Evolutionary conservation across 495 filamentous ascomycete species (phyloP).

Genomic region (Pseudomonodictys pantanalensis): DNA sequence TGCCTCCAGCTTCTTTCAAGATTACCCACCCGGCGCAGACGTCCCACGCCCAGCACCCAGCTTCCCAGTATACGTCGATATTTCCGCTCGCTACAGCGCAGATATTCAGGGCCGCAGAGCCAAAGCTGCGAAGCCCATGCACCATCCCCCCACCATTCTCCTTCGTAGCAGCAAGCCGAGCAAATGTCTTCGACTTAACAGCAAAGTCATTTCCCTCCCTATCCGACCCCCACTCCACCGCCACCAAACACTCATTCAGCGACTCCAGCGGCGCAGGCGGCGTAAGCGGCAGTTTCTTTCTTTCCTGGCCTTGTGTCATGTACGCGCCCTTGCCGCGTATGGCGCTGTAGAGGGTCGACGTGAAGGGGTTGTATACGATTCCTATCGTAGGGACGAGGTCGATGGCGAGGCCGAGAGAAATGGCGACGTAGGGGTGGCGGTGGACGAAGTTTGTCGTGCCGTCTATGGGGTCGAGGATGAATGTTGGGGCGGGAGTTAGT

Average conservation of each 20-base stretch:
- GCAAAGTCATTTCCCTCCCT: slow-evolving; percentile 72
- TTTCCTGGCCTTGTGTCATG: slow-evolving; percentile 50
- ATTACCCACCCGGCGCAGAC: slow-evolving; percentile 91
- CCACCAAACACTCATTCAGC: slow-evolving; percentile 62
- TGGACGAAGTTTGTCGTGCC: slow-evolving; percentile 90
- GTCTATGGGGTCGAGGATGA: slow-evolving; percentile 88
- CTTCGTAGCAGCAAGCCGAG: slow-evolving; percentile 56
- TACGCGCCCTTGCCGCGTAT: slow-evolving; percentile 68
- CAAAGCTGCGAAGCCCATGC: slow-evolving; percentile 69
- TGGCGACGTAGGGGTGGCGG: slow-evolving; percentile 72
- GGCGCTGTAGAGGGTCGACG: slow-evolving; percentile 63
- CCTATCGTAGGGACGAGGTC: slow-evolving; percentile 64
- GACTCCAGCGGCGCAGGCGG: slow-evolving; percentile 53
- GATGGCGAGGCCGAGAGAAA: slow-evolving; percentile 75
- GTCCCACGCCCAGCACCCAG: slow-evolving; percentile 94
- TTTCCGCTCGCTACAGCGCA: slow-evolving; percentile 76
- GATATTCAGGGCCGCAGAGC: slow-evolving; percentile 79
- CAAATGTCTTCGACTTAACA: slow-evolving; percentile 68
- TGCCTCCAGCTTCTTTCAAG: slow-evolving; percentile 77
- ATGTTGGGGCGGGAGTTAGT: slow-evolving; percentile 71
- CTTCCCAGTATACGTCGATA: slow-evolving; percentile 88
- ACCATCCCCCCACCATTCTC: slow-evolving; percentile 80
- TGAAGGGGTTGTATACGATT: slow-evolving; percentile 82
- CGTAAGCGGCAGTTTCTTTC: slow-evolving; percentile 56
- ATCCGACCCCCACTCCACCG: slow-evolving; percentile 75